A percentile compares a stretch with the other conserved stretches of the same genome.
Evolutionary conservation across 2,329 filamentous ascomycete genomes (phyloP).

Genomic region (Didymella lethalis): DNA sequence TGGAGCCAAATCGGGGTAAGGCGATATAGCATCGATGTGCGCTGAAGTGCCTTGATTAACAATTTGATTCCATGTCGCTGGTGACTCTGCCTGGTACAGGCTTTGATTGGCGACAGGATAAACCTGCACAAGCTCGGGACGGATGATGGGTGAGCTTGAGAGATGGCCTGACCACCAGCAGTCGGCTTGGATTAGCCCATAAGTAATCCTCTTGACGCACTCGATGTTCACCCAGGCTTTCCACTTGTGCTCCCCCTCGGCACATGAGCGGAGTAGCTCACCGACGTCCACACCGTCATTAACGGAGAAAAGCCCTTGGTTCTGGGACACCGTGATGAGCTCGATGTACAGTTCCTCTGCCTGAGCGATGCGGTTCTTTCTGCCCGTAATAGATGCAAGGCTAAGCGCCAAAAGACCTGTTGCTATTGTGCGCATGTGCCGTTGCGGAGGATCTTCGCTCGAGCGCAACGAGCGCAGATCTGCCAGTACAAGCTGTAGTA

Average conservation of each 20-base stretch:
- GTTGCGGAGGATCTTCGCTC: constrained; percentile 51
- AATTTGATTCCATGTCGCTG: constrained; percentile 44
- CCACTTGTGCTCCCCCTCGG: constrained; percentile 58
- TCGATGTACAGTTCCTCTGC: constrained; percentile 61
- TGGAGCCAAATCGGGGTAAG: constrained; percentile 26
- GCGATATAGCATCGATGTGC: constrained; percentile 45
- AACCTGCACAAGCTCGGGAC: constrained; percentile 57
- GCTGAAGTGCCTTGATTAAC: constrained; percentile 41
- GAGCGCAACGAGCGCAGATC: constrained; percentile 56
- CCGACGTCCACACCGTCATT: constrained; percentile 51
- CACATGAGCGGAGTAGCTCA: constrained; percentile 55
- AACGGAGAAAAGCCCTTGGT: constrained; percentile 60
- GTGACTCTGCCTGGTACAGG: constrained; percentile 55
- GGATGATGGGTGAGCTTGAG: constrained; percentile 57
- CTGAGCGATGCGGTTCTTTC: constrained; percentile 56
- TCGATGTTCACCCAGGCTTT: constrained; percentile 63
- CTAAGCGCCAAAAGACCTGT: constrained; percentile 59
- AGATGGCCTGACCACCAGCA: constrained; percentile 60
- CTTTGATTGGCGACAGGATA: constrained; percentile 56
- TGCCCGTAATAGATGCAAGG: constrained; percentile 58
- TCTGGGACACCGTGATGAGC: constrained; percentile 58
- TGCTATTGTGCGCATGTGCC: constrained; percentile 57
- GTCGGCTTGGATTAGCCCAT: constrained; percentile 56
- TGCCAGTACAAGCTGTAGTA: constrained; percentile 52
- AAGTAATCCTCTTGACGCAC: constrained; percentile 60